Evolutionary conservation across 2,329 filamentous ascomycete species (phyloP).

Genomic region (Neurospora sp.): DNA sequence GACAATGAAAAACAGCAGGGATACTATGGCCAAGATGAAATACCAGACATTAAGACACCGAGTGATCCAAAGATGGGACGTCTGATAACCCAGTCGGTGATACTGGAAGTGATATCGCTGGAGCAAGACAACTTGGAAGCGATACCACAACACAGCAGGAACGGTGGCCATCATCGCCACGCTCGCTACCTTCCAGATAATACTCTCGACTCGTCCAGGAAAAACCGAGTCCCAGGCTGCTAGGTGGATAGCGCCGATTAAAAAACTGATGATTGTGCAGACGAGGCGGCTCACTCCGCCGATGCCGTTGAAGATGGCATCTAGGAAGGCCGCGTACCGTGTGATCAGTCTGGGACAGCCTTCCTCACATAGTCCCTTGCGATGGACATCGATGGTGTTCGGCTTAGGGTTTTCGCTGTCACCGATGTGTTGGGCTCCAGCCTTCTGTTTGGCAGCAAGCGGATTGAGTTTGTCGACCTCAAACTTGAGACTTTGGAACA

Average conservation of each 20-base stretch:
- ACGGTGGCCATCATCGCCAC: not conserved
- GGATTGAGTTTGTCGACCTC: not conserved
- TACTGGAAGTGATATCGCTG: not conserved
- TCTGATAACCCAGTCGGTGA: not conserved
- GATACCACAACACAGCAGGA: not conserved
- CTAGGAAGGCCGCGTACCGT: not conserved
- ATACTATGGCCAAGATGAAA: not conserved
- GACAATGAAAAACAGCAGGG: not conserved
- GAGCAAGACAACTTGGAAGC: not conserved
- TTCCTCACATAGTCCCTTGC: not conserved
- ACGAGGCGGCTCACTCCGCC: not conserved
- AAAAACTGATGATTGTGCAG: not conserved
- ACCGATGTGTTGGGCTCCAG: fast-evolving
- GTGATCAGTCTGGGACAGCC: not conserved
- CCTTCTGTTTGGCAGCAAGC: not conserved
- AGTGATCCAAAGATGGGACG: not conserved
- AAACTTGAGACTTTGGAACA: not conserved
- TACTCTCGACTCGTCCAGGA: not conserved
- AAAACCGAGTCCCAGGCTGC: not conserved
- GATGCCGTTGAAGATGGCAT: not conserved
- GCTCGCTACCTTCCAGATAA: not conserved
- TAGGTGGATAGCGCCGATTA: not conserved
- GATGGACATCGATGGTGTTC: not conserved
- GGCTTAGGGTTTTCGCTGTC: not conserved
- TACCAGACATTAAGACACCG: not conserved